Conservation (phyloP, 2,329 filamentous ascomycete genomes). For the Lecanicillium sp. region DNA sequence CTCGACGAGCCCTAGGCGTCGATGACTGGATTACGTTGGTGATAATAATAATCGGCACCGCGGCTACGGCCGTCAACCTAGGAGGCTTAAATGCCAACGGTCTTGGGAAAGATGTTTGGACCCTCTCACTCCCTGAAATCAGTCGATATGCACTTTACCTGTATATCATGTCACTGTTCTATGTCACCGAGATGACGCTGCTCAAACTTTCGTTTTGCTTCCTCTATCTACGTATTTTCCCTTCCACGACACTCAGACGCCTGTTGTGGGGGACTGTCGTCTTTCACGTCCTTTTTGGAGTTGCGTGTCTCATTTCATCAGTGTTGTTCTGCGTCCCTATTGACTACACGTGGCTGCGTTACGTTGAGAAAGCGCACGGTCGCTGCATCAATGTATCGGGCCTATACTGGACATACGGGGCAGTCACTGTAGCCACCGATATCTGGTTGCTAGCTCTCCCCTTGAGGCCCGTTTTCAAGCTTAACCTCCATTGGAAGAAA, state of each 20-base stretch:
- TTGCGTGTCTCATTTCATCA: not conserved
- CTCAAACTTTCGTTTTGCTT: slow-evolving; percentile 1
- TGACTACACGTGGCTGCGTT: not conserved
- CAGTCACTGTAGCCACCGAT: not conserved
- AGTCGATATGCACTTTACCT: not conserved
- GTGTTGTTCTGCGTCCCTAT: not conserved
- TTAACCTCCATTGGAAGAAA: not conserved
- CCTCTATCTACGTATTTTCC: slow-evolving; percentile 1
- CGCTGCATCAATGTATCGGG: not conserved
- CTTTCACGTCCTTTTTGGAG: not conserved
- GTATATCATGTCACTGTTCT: slow-evolving; percentile 1
- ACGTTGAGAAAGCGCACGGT: not conserved
- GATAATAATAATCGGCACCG: not conserved
- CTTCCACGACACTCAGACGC: not conserved
- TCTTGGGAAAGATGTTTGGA: not conserved
- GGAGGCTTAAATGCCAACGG: not conserved
- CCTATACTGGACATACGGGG: not conserved
- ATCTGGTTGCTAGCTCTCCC: not conserved
- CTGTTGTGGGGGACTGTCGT: not conserved
- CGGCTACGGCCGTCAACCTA: not conserved
- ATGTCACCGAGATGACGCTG: not conserved
- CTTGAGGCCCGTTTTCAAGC: not conserved
- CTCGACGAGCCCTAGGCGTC: not conserved
- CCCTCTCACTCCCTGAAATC: not conserved
- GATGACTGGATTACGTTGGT: not conserved